Evolutionary conservation across 2,329 filamentous ascomycete species (phyloP), one percentile per base, ranked within the genome.

Genomic region (Chalaropsis thielavioides): DNA sequence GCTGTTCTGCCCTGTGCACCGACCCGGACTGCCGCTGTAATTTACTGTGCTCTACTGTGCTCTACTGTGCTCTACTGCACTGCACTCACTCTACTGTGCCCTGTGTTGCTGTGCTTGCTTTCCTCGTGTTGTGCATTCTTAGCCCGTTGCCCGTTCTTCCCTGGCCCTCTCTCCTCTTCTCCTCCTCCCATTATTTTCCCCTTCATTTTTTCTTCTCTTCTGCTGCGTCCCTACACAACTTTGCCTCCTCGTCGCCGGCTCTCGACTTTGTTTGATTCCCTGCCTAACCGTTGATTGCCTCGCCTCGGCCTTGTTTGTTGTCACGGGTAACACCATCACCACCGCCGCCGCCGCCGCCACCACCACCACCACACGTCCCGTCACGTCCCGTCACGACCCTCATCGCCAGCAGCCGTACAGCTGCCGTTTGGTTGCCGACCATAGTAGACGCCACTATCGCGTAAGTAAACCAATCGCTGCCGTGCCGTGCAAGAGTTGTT

Each of bases 141-240:
- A 68, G 22, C 54, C 54, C 19, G 24, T 51, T 51, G 19, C 46
- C 46, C 27, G 46, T 13, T 22, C 46, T 22, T 51, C 35, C n/a
- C n/a, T n/a, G n/a, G n/a, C n/a, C n/a, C n/a, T n/a, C 35, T 38
- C 35, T 38, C 35, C 35, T 64, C 62, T 68, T 68, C 60, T 61
- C 61, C 61, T 43, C 43, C 56, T 54, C 22, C 64, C 54, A 63
- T 43, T 65, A 49, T 40, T 58, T 46, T 41, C 62, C 61, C 49
- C 43, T 58, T 51, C 40, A 13, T 46, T 51, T 49, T 31, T 41
- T 46, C 41, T 62, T 43, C 40, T 19, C 49, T 59, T 24, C 27
- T 41, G 24, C 31, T 31, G 10, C 40, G 13, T 41, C 27, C n/a
- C 31, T 54, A 19, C 19, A 40, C 44, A 27, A 38, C 35, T 24